Evolutionary conservation across 1,284 basidiomycete species (phyloP).

Genomic region (Bjerkandera adusta): DNA sequence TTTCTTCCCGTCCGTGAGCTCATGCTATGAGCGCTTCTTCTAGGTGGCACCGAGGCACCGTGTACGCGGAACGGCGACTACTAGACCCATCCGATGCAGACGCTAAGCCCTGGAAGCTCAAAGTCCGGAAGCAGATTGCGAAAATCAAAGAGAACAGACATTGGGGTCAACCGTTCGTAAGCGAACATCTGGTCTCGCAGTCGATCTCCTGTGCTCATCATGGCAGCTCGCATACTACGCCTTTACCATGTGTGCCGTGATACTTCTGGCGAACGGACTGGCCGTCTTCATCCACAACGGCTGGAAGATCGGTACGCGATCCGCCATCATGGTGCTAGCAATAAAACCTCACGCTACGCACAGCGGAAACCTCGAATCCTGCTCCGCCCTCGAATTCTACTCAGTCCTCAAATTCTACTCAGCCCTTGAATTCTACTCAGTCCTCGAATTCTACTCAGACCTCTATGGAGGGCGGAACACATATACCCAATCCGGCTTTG

Average conservation of each 20-base stretch:
- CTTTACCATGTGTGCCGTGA: slow-evolving; percentile 22
- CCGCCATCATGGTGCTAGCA: no score
- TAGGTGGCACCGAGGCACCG: slow-evolving; percentile 30
- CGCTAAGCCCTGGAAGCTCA: slow-evolving; percentile 5
- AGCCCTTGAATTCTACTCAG: background rate
- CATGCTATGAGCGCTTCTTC: background rate
- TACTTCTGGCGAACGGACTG: slow-evolving; percentile 28
- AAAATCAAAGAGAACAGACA: slow-evolving; percentile 25
- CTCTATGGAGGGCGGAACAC: background rate
- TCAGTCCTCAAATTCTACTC: no score
- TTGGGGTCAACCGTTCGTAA: slow-evolving; percentile 27
- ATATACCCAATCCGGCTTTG: slow-evolving; percentile 9
- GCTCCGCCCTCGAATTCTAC: no score
- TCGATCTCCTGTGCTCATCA: background rate
- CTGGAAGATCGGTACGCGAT: slow-evolving; percentile 23
- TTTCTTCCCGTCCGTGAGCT: no score
- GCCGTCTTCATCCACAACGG: slow-evolving; percentile 25
- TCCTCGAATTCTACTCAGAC: background rate
- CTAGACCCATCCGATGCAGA: no score
- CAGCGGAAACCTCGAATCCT: no score
- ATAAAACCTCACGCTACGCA: no score
- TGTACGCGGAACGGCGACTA: slow-evolving; percentile 26
- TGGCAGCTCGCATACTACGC: slow-evolving; percentile 27
- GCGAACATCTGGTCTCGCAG: no score
- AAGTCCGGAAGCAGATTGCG: slow-evolving; percentile 19